These are phyloP conservation scores for Termitomyces sp. DNA, from an alignment of 768 basidiomycete species.

Conservation along the genomic window DNA sequence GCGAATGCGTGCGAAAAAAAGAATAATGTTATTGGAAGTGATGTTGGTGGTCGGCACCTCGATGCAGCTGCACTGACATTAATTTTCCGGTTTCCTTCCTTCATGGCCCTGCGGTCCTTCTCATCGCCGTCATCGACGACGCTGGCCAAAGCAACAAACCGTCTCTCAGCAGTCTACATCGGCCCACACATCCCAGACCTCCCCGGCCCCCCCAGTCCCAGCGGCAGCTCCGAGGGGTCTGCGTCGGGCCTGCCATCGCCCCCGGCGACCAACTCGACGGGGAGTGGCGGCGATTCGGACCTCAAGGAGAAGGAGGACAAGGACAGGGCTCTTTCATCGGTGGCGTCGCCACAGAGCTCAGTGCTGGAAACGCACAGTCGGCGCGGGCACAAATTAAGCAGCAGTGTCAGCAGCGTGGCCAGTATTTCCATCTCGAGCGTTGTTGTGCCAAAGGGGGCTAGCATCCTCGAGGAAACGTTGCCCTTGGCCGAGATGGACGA, in stretches of 20 bases:
- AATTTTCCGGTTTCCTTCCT: neutral
- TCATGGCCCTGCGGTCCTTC: conserved; percentile 33
- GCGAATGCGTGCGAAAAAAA: neutral
- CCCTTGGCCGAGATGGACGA: conserved; percentile 49
- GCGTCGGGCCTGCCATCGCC: conserved; percentile 76
- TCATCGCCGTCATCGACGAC: conserved; percentile 12
- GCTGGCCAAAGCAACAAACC: conserved; percentile 25
- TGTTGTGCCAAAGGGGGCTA: conserved; percentile 14
- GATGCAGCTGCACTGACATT: neutral
- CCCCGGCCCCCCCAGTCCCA: conserved; percentile 66
- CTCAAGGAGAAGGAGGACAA: conserved; percentile 6
- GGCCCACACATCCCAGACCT: conserved; percentile 55
- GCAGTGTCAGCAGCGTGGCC: conserved; percentile 11
- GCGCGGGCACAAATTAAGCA: neutral
- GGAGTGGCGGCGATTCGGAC: conserved; percentile 39
- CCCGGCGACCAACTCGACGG: conserved; percentile 81
- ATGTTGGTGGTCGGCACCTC: neutral
- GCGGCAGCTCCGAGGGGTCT: conserved; percentile 20
- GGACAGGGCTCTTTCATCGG: too few species aligned
- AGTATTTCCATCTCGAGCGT: conserved; percentile 6
- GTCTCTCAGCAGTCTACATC: conserved; percentile 38
- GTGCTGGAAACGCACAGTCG: conserved; percentile 8
- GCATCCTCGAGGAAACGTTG: conserved; percentile 45
- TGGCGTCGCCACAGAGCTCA: conserved; percentile 18
- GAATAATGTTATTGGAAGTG: neutral